Conservation (phyloP, 176 grass and related monocot species). For the Guadua angustifolia region DNA sequence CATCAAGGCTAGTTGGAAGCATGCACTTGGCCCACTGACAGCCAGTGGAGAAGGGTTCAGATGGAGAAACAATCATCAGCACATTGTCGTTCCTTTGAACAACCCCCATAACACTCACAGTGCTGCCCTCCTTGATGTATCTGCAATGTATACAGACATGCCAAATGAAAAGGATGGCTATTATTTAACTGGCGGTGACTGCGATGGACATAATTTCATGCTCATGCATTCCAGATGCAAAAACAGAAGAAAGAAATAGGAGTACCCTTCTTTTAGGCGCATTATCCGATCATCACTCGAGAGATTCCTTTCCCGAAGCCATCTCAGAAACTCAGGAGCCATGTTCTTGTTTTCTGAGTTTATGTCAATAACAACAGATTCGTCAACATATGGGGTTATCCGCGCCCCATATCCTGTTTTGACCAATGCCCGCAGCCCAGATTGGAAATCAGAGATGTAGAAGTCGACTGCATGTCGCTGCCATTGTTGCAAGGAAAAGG, state of each 20-base stretch:
- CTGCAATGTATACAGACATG: conserved; percentile 6
- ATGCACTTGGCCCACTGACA: conserved; percentile 78
- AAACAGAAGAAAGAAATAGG: not conserved
- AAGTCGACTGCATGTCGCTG: conserved; percentile 79
- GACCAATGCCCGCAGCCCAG: conserved; percentile 67
- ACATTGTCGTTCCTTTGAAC: conserved; percentile 69
- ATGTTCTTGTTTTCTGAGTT: conserved; percentile 76
- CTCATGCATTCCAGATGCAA: not conserved
- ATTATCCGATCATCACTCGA: conserved; percentile 74
- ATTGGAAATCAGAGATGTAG: conserved; percentile 88
- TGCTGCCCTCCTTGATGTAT: conserved; percentile 80
- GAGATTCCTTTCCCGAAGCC: conserved; percentile 68
- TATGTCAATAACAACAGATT: conserved; percentile 73
- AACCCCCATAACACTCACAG: conserved; percentile 75
- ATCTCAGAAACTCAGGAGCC: conserved; percentile 77
- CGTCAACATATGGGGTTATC: conserved; percentile 67
- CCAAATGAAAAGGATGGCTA: conserved; percentile 21
- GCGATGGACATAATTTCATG: not conserved
- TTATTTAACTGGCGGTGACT: not conserved
- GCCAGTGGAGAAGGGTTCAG: conserved; percentile 65
- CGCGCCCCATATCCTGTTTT: conserved; percentile 64
- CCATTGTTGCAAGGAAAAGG: conserved; percentile 36
- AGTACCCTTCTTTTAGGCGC: conserved; percentile 97
- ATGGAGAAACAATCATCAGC: conserved; percentile 74
- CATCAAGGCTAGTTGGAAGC: conserved; percentile 59